phyloP scores from a whole-genome alignment of 495 filamentous ascomycete species.

The Stereocaulon alpinum region DNA sequence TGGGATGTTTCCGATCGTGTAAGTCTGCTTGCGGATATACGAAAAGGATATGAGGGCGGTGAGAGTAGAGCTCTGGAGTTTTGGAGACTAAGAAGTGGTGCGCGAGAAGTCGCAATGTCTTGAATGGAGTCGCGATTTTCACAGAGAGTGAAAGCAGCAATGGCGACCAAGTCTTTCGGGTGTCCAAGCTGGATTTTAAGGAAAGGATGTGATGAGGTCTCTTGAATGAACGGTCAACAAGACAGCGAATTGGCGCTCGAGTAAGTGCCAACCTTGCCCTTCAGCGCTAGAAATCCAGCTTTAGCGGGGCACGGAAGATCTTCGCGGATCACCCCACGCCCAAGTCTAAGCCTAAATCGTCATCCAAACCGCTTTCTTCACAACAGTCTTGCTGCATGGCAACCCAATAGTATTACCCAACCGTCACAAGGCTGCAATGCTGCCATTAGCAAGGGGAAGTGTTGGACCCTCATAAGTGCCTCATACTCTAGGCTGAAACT shows the following conservation, averaged over 20 bases:
- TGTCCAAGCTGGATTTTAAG: background rate
- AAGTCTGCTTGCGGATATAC: background rate
- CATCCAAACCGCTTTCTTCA: too few relatives aligned
- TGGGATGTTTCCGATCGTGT: background rate
- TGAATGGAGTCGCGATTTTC: background rate
- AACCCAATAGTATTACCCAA: constrained; percentile 1
- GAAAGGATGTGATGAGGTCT: background rate
- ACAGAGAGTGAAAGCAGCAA: background rate
- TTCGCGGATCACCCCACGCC: constrained; percentile 1
- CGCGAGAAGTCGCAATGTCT: background rate
- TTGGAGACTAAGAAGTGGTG: background rate
- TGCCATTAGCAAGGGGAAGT: background rate
- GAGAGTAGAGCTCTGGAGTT: background rate
- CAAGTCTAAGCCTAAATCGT: background rate
- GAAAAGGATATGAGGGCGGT: constrained; percentile 2
- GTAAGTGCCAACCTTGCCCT: background rate
- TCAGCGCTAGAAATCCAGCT: background rate
- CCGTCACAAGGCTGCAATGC: background rate
- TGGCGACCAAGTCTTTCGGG: background rate
- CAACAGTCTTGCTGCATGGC: background rate
- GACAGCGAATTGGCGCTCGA: constrained; percentile 11
- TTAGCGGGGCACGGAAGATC: background rate
- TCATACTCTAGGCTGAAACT: background rate
- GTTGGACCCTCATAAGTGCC: background rate
- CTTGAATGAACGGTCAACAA: background rate